Percentiles rank a stretch among this genome's conserved stretches.
These are phyloP conservation scores for Albizia julibrissin DNA, from an alignment of 306 rosid species.

Conservation along the genomic window DNA sequence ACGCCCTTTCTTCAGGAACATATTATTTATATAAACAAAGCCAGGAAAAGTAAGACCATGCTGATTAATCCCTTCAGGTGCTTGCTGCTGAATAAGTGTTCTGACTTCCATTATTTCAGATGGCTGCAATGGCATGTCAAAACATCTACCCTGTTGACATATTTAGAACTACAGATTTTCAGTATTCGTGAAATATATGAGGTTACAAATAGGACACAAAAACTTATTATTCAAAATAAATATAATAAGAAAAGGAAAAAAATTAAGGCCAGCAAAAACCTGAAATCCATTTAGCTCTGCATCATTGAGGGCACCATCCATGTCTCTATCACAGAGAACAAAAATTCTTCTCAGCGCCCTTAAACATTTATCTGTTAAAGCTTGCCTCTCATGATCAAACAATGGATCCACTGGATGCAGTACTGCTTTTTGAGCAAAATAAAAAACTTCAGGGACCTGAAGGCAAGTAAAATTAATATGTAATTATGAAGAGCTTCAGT, in stretches of 20 bases:
- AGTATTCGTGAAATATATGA: slow-evolving; percentile 27
- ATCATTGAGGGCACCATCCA: slow-evolving; percentile 92
- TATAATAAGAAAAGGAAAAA: slow-evolving; percentile 4
- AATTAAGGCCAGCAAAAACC: slow-evolving; percentile 51
- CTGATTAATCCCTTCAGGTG: slow-evolving; percentile 74
- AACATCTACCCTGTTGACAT: slow-evolving; percentile 69
- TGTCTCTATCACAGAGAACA: slow-evolving; percentile 77
- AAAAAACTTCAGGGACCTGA: slow-evolving; percentile 91
- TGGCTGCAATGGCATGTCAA: slow-evolving; percentile 70
- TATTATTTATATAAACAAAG: slow-evolving; percentile 67
- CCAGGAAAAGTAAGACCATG: slow-evolving; percentile 88
- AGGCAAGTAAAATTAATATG: slow-evolving; percentile 34
- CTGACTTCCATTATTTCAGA: slow-evolving; percentile 67
- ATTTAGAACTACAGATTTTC: slow-evolving; percentile 32
- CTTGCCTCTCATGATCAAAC: slow-evolving; percentile 69
- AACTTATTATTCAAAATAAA: slow-evolving; percentile 25
- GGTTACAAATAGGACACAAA: neutral
- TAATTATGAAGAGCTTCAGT: slow-evolving; percentile 24
- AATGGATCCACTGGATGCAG: slow-evolving; percentile 86
- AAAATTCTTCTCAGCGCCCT: slow-evolving; percentile 91
- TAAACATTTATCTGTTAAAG: slow-evolving; percentile 65
- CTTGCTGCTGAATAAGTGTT: slow-evolving; percentile 72
- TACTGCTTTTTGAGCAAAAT: slow-evolving; percentile 88
- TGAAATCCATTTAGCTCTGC: slow-evolving; percentile 87
- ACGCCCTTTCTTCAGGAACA: slow-evolving; percentile 75